Evolutionary conservation across 2,329 filamentous ascomycete genomes (phyloP).

Genomic region (Verruconis gallopava): DNA sequence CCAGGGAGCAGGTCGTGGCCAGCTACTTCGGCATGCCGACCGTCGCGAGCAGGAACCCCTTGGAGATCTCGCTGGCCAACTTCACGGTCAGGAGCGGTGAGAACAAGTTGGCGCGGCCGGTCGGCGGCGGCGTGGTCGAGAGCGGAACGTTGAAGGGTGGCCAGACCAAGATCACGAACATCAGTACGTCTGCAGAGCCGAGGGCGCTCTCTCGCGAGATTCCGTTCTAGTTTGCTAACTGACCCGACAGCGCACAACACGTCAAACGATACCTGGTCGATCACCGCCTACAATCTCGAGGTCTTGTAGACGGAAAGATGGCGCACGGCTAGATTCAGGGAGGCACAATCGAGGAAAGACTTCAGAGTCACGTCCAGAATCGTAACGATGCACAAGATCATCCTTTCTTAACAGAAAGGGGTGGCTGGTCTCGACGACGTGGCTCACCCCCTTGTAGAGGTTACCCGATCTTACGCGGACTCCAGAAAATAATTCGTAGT

Average conservation of each 20-base stretch:
- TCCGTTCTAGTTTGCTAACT: not conserved
- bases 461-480: too few relatives aligned
- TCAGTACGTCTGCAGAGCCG: slow-evolving; percentile 1
- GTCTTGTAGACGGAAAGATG: too few relatives aligned
- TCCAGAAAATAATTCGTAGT: too few relatives aligned
- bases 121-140: slow-evolving; percentile 38
- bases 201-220: too few relatives aligned
- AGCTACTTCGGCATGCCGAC: slow-evolving; percentile 52
- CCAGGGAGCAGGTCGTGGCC: slow-evolving; percentile 43
- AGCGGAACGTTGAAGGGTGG: slow-evolving; percentile 44
- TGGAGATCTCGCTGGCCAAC: slow-evolving; percentile 55
- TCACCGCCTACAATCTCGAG: too few relatives aligned
- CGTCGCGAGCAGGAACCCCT: slow-evolving; percentile 44
- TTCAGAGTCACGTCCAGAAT: too few relatives aligned
- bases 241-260: not conserved
- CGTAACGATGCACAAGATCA: too few relatives aligned
- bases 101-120: slow-evolving; percentile 42
- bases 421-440: too few relatives aligned
- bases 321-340: too few relatives aligned
- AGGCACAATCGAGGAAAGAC: too few relatives aligned
- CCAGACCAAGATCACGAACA: slow-evolving; percentile 12
- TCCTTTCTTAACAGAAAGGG: too few relatives aligned
- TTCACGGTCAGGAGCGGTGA: slow-evolving; percentile 53
- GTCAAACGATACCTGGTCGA: not conserved
- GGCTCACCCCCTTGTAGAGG: too few relatives aligned